Base-by-base conservation (phyloP, 257 asterid genomes). In the Salvia hispanica region DNA sequence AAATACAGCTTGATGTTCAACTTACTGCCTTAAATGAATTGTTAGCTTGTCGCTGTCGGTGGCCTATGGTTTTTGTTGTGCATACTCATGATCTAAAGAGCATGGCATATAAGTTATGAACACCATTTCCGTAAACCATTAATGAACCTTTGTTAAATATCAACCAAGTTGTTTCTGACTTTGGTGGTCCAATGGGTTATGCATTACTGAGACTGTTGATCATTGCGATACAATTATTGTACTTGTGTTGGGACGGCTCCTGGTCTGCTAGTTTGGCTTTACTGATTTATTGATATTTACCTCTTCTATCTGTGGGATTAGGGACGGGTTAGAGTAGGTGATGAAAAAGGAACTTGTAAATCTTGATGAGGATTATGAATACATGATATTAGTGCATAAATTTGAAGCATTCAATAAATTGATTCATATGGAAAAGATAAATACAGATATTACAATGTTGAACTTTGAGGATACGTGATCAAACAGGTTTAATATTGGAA, bases 341-440 rank as follows among this genome's bases (percentile, higher is more conserved):
- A 39, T 15, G 37, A 59, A 59, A 58, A 58, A 40, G 51, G 36
- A 60, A 40, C 66, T 18, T 40, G 15, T 44, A 43, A 7, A 39
- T 58, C 47, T 39, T 8, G 16, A 61, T 42, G 53, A 9, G 42
- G 51, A 16, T 60, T 59, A 40, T 0, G 52, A 16, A 12, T 15
- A 40, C 50, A 40, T 5, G 37, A 16, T 7, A 40, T 7, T 39
- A 39, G 15, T 42, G 4, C 5, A 5, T 14, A 8, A n/a, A n/a
- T 37, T 7, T 14, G 0, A 44, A 16, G 33, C 9, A 10, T 62
- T 62, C 34, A 12, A 43, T 43, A 11, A 62, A 40, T 12, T 5
- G 10, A 43, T 7, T 51, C 33, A 7, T 11, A 2, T 42, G 12
- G 3, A 40, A 60, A 25, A 42, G 12, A 21, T 3, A 6, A 45